Conservation (phyloP, 257 asterid species). For the Gentiana macrophylla region DNA sequence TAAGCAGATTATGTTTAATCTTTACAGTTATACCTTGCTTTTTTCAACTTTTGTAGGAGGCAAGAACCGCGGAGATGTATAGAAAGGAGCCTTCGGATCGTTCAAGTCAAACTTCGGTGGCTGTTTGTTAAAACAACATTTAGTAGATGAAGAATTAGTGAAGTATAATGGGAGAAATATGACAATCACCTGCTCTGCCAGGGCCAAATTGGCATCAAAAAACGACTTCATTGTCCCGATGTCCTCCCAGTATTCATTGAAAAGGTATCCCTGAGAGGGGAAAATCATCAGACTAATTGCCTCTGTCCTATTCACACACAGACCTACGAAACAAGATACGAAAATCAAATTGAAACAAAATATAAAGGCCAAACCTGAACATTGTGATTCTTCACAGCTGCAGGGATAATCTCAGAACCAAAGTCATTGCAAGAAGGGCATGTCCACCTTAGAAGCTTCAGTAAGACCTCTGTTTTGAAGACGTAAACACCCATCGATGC, state of each 20-base stretch:
- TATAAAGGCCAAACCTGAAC: constrained; percentile 52
- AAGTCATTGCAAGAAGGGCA: constrained; percentile 88
- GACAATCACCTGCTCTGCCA: constrained; percentile 62
- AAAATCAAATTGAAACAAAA: not conserved
- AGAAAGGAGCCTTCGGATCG: constrained; percentile 81
- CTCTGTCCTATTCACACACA: too few relatives aligned
- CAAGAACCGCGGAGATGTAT: constrained; percentile 78
- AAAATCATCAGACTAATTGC: constrained; percentile 8
- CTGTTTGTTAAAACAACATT: constrained; percentile 17
- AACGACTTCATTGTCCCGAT: constrained; percentile 88
- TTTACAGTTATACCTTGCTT: constrained; percentile 55
- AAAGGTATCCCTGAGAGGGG: constrained; percentile 56
- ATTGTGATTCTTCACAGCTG: constrained; percentile 71
- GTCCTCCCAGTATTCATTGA: constrained; percentile 94
- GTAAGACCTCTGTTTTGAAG: constrained; percentile 65
- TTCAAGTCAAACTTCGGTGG: constrained; percentile 68
- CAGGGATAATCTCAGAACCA: constrained; percentile 93
- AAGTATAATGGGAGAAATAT: not conserved
- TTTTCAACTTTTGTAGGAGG: constrained; percentile 89
- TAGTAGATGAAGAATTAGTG: not conserved
- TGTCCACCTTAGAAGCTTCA: constrained; percentile 45
- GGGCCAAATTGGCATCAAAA: constrained; percentile 89
- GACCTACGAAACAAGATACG: not conserved
- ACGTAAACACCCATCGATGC: constrained; percentile 99
- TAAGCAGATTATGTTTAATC: constrained; percentile 1